Evolutionary conservation across 2,329 filamentous ascomycete species (phyloP).

Genomic region (Graphium sp.): DNA sequence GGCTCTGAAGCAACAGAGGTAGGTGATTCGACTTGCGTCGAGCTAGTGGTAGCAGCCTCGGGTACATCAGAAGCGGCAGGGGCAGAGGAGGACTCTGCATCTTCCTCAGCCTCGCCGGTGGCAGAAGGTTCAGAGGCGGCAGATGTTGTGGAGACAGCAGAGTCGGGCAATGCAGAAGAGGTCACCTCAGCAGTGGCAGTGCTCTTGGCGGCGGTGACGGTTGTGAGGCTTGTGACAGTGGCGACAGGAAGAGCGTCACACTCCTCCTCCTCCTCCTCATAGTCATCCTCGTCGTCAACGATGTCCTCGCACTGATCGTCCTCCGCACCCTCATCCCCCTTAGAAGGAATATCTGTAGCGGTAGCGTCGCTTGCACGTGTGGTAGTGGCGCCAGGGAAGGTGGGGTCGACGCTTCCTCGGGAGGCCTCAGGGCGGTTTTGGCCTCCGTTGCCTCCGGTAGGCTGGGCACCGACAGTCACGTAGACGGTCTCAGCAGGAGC

Average conservation of each 20-base stretch:
- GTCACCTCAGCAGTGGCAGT: constrained; percentile 11
- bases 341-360: constrained; percentile 1
- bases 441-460: constrained; percentile 4
- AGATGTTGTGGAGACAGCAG: constrained; percentile 4
- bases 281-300: neutral
- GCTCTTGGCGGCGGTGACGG: constrained; percentile 18
- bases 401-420: constrained; percentile 6
- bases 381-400: constrained; percentile 7
- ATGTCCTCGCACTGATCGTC: no score
- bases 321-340: neutral
- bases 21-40: no score
- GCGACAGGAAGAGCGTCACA: constrained; percentile 5
- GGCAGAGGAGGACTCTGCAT: constrained; percentile 4
- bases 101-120: constrained; percentile 4
- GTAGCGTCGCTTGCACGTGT: constrained; percentile 14
- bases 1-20: constrained; percentile 3
- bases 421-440: constrained; percentile 5
- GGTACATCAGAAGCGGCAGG: constrained; percentile 4
- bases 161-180: constrained; percentile 8
- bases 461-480: constrained; percentile 9
- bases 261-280: constrained; percentile 2
- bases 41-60: constrained; percentile 5
- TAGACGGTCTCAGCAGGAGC: constrained; percentile 12
- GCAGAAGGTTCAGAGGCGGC: constrained; percentile 3
- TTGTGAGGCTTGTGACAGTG: constrained; percentile 15